Percentiles rank a stretch among this genome's conserved stretches.
Evolutionary conservation across 73 alveolate genomes (phyloP).

Genomic region (Stentor coeruleus): DNA sequence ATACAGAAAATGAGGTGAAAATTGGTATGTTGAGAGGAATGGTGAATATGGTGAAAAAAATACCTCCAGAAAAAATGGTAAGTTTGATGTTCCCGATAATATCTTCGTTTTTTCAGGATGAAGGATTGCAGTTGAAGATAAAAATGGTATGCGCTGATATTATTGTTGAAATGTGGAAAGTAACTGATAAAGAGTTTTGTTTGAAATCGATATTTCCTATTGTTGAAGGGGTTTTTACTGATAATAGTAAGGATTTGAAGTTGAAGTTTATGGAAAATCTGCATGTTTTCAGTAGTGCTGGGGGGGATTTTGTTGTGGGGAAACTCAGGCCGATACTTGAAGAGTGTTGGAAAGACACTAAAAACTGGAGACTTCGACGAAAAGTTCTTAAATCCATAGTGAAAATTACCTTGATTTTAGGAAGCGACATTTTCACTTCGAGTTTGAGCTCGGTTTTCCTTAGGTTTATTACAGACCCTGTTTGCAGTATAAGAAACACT

Average conservation of each 20-base stretch:
- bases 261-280: not conserved
- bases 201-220: not conserved
- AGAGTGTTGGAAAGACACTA: not conserved
- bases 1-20: constrained; percentile 93
- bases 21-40: constrained; percentile 79
- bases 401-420: not conserved
- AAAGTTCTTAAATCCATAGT: not conserved
- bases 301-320: not conserved
- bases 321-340: not conserved
- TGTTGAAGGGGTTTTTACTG: not conserved
- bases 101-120: not conserved
- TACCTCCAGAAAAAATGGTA: constrained; percentile 72
- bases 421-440: not conserved
- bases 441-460: not conserved
- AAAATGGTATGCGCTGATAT: not conserved
- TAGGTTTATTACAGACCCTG: not conserved
- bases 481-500: not conserved
- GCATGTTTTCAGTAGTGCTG: not conserved
- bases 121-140: not conserved
- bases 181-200: not conserved
- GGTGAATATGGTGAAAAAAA: constrained; percentile 49
- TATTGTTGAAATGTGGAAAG: not conserved
- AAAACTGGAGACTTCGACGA: constrained; percentile 18
- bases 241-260: not conserved
- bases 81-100: constrained; percentile 40